These are phyloP conservation scores for Malassezia pachydermatis DNA, from an alignment of 1,284 basidiomycete genomes.

Conservation along the genomic window DNA sequence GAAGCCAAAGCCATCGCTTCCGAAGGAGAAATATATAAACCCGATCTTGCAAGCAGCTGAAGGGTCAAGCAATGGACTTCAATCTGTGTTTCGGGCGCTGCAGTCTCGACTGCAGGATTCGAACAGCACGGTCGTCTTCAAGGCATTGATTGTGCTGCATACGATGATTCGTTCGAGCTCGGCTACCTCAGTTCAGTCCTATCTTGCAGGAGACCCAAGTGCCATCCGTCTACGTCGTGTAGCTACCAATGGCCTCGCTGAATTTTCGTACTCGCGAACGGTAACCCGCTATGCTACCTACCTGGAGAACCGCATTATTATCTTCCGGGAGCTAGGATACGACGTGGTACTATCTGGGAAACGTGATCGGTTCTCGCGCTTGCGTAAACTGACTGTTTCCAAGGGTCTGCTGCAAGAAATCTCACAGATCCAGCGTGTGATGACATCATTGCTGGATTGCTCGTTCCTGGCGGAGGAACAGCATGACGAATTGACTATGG, in stretches of 20 bases:
- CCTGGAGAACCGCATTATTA: constrained; percentile 76
- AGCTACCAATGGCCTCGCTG: constrained; percentile 44
- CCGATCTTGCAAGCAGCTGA: constrained; percentile 90
- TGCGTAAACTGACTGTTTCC: constrained; percentile 85
- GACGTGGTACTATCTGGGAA: constrained; percentile 62
- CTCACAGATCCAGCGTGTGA: constrained; percentile 75
- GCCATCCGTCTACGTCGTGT: constrained; percentile 70
- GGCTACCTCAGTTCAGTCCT: constrained; percentile 76
- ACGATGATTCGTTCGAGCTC: constrained; percentile 87
- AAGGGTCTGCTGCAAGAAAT: constrained; percentile 90
- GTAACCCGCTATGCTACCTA: constrained; percentile 78
- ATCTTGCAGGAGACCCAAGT: constrained; percentile 59
- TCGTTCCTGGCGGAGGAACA: constrained; percentile 89
- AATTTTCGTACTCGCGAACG: constrained; percentile 61
- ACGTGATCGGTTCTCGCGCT: constrained; percentile 52
- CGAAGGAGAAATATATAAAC: constrained; percentile 48
- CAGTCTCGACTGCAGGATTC: constrained; percentile 73
- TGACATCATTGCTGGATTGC: constrained; percentile 76
- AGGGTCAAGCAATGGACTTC: constrained; percentile 57
- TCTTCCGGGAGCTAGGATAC: constrained; percentile 81
- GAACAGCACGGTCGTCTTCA: constrained; percentile 82
- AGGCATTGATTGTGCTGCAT: constrained; percentile 85
- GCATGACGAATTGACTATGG: constrained; percentile 78
- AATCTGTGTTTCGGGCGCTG: constrained; percentile 81
- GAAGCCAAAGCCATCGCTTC: constrained; percentile 42